These are phyloP conservation scores for Earliella scabrosa DNA, from an alignment of 1,284 basidiomycete species.

Conservation along the genomic window DNA sequence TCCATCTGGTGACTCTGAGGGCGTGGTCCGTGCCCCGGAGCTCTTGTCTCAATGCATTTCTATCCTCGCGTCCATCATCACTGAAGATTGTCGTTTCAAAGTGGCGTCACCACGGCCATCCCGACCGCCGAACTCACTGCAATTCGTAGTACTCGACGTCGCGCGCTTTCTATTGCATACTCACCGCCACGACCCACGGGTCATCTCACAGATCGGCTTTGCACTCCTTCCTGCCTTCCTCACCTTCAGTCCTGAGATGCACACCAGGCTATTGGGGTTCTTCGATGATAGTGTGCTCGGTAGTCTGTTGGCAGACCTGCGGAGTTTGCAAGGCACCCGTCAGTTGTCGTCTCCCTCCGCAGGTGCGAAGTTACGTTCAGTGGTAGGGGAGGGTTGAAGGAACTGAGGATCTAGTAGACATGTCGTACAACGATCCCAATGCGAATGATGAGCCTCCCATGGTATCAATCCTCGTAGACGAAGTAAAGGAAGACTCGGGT, in stretches of 20 bases:
- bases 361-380: constrained; percentile 18
- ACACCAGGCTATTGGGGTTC: constrained; percentile 59
- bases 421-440: constrained; percentile 21
- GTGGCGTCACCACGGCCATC: constrained; percentile 56
- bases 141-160: constrained; percentile 64
- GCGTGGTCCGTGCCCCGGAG: constrained; percentile 44
- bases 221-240: constrained; percentile 71
- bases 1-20: constrained; percentile 46
- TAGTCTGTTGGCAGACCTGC: constrained; percentile 51
- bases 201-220: constrained; percentile 61
- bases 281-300: constrained; percentile 64
- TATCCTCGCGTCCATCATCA: constrained; percentile 61
- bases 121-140: constrained; percentile 68
- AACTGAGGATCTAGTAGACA: constrained; percentile 21
- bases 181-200: constrained; percentile 53
- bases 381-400: background rate
- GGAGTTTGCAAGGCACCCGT: constrained; percentile 40
- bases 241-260: constrained; percentile 63
- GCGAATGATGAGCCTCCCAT: constrained; percentile 36
- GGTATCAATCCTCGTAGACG: constrained; percentile 67
- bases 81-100: constrained; percentile 72
- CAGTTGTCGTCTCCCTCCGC: constrained; percentile 20
- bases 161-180: constrained; percentile 61
- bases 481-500: constrained; percentile 43
- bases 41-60: constrained; percentile 64